Conservation (phyloP, 345 rosid species). For the Ceriops tagal region DNA sequence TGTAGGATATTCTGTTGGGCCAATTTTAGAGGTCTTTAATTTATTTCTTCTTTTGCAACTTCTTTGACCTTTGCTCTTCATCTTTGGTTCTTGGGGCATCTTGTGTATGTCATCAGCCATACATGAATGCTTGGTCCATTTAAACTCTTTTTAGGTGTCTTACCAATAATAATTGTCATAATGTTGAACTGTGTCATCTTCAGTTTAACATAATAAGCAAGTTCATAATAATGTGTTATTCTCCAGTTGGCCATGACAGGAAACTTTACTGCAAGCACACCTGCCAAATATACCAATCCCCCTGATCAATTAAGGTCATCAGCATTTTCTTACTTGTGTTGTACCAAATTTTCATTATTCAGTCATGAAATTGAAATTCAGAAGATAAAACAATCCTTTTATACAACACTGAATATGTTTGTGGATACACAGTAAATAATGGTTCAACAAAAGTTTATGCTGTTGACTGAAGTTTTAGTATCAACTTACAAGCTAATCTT, state of each 20-base stretch:
- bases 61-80: neutral
- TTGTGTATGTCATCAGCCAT: slow-evolving; percentile 7
- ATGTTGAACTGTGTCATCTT: neutral
- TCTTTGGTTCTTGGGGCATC: neutral
- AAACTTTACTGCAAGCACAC: neutral
- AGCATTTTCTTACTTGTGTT: neutral
- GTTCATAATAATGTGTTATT: too few relatives aligned
- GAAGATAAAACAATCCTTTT: too few relatives aligned
- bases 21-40: slow-evolving; percentile 12
- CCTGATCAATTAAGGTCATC: neutral
- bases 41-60: neutral
- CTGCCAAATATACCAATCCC: slow-evolving; percentile 14
- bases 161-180: neutral
- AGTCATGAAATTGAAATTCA: neutral
- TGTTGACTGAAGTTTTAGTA: too few relatives aligned
- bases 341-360: neutral
- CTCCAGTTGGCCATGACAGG: neutral
- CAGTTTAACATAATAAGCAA: too few relatives aligned
- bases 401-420: too few relatives aligned
- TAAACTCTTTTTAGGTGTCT: slow-evolving; percentile 14
- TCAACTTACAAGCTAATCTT: too few relatives aligned
- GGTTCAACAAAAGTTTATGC: neutral
- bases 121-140: slow-evolving; percentile 21
- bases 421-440: too few relatives aligned
- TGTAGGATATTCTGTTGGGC: slow-evolving; percentile 7